These are phyloP conservation scores for Closterium sp. DNA, from an alignment of 139 green algal genomes.

Conservation along the genomic window DNA sequence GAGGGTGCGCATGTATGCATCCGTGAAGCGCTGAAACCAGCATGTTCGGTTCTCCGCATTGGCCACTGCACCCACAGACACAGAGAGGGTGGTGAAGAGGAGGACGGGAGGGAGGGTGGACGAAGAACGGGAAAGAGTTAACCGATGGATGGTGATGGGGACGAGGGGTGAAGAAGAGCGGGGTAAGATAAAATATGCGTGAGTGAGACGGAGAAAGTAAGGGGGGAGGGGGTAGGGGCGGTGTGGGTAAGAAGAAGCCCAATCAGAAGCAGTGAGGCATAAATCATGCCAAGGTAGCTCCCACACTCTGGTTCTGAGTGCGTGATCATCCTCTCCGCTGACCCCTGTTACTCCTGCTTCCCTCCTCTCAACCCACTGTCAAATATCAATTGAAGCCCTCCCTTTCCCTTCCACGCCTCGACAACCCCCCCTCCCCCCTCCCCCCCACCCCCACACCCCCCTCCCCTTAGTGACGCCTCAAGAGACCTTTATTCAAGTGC, in stretches of 20 bases:
- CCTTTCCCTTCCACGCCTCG: no score
- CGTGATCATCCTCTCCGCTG: no score
- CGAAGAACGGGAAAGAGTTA: not conserved
- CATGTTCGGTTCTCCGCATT: slow-evolving; percentile 54
- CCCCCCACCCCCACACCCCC: not conserved
- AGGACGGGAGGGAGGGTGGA: not conserved
- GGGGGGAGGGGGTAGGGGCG: no score
- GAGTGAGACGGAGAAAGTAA: no score
- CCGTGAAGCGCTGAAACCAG: slow-evolving; percentile 76
- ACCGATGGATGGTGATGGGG: not conserved
- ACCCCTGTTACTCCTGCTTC: no score
- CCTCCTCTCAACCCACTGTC: no score
- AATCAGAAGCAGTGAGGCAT: no score
- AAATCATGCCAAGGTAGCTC: no score
- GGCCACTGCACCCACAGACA: slow-evolving; percentile 19
- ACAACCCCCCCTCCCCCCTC: no score
- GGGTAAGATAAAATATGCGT: not conserved
- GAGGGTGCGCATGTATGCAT: slow-evolving; percentile 74
- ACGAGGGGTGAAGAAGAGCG: not conserved
- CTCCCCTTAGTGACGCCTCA: not conserved
- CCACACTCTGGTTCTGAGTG: no score
- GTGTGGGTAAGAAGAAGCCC: no score
- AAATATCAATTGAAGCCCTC: no score
- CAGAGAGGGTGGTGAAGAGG: not conserved
- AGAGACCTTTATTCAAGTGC: not conserved